These are phyloP conservation scores for Orbilia quercus DNA, from an alignment of 2,329 filamentous ascomycete genomes.

Conservation along the genomic window DNA sequence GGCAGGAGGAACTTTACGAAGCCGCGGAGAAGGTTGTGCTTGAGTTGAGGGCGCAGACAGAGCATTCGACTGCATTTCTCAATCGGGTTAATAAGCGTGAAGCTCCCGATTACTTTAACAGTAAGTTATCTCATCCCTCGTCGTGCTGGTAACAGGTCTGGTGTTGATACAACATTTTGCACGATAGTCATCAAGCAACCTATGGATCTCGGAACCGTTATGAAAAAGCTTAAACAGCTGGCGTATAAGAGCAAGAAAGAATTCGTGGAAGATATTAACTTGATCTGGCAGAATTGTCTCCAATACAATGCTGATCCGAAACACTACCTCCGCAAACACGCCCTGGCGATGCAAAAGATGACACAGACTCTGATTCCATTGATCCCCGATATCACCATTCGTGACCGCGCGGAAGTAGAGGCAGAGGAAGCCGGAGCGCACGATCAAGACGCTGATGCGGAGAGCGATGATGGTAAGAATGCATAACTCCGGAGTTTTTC, in stretches of 20 bases:
- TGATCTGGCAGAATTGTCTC: conserved; percentile 97
- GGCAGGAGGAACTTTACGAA: conserved; percentile 97
- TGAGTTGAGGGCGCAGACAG: conserved; percentile 95
- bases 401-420: conserved; percentile 93
- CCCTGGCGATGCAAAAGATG: conserved; percentile 95
- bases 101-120: conserved; percentile 91
- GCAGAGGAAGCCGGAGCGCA: conserved; percentile 71
- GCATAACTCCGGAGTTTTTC: background rate
- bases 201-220: conserved; percentile 98
- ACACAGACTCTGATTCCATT: conserved; percentile 95
- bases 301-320: conserved; percentile 92
- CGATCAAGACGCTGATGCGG: conserved; percentile 60
- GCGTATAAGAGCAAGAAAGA: conserved; percentile 90
- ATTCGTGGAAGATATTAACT: conserved; percentile 89
- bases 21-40: conserved; percentile 95
- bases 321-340: conserved; percentile 89
- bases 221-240: conserved; percentile 89
- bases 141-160: background rate
- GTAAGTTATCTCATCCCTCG: conserved; percentile 68
- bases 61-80: conserved; percentile 96
- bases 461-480: conserved; percentile 60
- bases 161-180: conserved; percentile 16
- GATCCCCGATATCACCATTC: conserved; percentile 90
- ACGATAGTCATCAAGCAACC: conserved; percentile 86
- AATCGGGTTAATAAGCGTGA: conserved; percentile 96